Evolutionary conservation across 1,139 yeast genomes (phyloP).

Genomic region (Scheffersomyces insectosa): DNA sequence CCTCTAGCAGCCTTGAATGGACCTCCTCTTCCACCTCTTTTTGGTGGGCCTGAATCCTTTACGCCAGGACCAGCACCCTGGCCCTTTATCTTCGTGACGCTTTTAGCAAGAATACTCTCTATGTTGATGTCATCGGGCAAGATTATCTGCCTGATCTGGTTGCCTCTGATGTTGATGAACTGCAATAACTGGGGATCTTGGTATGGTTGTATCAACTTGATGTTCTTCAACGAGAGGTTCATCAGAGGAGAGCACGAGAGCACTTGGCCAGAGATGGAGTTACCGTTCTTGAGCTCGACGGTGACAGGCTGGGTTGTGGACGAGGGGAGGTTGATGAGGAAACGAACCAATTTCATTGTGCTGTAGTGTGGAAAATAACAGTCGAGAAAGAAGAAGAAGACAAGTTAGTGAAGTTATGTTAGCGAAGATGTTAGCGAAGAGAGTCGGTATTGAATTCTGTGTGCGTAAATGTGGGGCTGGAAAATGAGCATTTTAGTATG

Average conservation of each 20-base stretch:
- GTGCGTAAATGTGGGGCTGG: background rate
- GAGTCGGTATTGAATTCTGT: background rate
- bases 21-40: constrained; percentile 15
- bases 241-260: constrained; percentile 87
- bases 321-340: constrained; percentile 74
- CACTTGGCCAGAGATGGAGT: constrained; percentile 47
- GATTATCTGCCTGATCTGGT: constrained; percentile 79
- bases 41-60: constrained; percentile 10
- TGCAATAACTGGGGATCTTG: constrained; percentile 76
- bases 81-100: constrained; percentile 39
- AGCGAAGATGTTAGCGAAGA: background rate
- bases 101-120: constrained; percentile 64
- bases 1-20: constrained; percentile 12
- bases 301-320: constrained; percentile 82
- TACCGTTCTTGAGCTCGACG: constrained; percentile 88
- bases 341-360: constrained; percentile 53
- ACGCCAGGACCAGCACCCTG: constrained; percentile 45
- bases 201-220: constrained; percentile 70
- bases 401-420: background rate
- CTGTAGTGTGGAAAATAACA: background rate
- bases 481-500: background rate
- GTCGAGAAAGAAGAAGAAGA: background rate
- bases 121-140: constrained; percentile 87
- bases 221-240: constrained; percentile 86
- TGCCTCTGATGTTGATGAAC: constrained; percentile 85